Conservation (phyloP, 1,139 yeast species). For the Candida freyschussii region DNA sequence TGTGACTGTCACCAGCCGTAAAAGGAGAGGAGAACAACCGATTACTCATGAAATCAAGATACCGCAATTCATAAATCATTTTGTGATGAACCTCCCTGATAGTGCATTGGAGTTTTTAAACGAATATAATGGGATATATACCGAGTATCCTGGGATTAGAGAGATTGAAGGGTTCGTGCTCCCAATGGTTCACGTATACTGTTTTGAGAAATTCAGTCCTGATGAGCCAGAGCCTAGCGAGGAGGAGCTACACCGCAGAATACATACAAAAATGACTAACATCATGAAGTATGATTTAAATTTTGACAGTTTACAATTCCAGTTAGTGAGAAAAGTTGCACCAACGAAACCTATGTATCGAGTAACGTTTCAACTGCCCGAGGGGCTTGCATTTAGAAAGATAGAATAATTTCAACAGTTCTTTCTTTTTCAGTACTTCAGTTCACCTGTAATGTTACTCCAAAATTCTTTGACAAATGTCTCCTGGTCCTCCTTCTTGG, state of each 20-base stretch:
- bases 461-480: slow-evolving; percentile 45
- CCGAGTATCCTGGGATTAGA: slow-evolving; percentile 33
- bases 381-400: slow-evolving; percentile 59
- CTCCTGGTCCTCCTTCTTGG: slow-evolving; percentile 35
- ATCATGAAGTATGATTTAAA: slow-evolving; percentile 48
- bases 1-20: slow-evolving; percentile 25
- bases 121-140: slow-evolving; percentile 68
- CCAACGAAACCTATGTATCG: slow-evolving; percentile 98
- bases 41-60: slow-evolving; percentile 34
- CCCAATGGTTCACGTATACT: slow-evolving; percentile 83
- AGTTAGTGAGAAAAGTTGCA: slow-evolving; percentile 86
- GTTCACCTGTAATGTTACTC: slow-evolving; percentile 40
- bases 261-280: slow-evolving; percentile 54
- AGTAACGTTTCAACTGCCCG: slow-evolving; percentile 73
- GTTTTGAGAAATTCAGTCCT: slow-evolving; percentile 82
- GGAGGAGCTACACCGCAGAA: slow-evolving; percentile 58
- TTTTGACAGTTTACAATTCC: slow-evolving; percentile 51
- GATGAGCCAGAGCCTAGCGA: slow-evolving; percentile 66
- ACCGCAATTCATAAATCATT: slow-evolving; percentile 65
- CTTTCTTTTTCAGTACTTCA: slow-evolving; percentile 29
- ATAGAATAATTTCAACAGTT: slow-evolving; percentile 1
- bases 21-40: slow-evolving; percentile 27
- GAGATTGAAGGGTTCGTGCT: slow-evolving; percentile 45
- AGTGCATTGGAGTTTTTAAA: slow-evolving; percentile 83
- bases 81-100: slow-evolving; percentile 95